phyloP scores from a whole-genome alignment of 495 filamentous ascomycete genomes.

The Penicillium salamii region DNA sequence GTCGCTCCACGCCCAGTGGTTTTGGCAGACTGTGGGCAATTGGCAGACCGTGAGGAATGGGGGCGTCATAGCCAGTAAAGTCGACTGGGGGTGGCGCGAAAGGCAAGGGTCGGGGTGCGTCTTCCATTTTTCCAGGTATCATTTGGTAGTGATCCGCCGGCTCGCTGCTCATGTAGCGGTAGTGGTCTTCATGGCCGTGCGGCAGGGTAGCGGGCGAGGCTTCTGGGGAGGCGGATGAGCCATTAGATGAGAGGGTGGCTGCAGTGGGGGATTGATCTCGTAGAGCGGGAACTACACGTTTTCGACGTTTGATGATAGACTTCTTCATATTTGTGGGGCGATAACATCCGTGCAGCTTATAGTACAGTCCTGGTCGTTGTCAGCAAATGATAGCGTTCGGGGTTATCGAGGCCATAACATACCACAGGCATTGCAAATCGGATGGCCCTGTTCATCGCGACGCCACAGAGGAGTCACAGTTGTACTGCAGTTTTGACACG shows the following conservation, averaged over 20 bases:
- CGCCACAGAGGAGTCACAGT: constrained; percentile 97
- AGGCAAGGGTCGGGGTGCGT: constrained; percentile 27
- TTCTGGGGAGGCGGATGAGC: constrained; percentile 44
- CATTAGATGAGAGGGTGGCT: constrained; percentile 43
- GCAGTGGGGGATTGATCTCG: constrained; percentile 52
- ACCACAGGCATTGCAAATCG: constrained; percentile 99
- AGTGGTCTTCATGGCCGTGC: constrained; percentile 59
- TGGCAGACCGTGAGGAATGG: constrained; percentile 21
- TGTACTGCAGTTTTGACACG: constrained; percentile 96
- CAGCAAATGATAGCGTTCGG: constrained; percentile 16
- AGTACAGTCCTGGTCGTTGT: constrained; percentile 73
- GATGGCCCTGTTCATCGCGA: constrained; percentile 91
- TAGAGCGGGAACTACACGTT: constrained; percentile 85
- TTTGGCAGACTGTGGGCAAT: constrained; percentile 39
- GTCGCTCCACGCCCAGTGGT: constrained; percentile 37
- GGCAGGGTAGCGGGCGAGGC: constrained; percentile 45
- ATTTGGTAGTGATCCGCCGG: constrained; percentile 33
- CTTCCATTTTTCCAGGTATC: constrained; percentile 19
- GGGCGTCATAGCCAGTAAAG: constrained; percentile 47
- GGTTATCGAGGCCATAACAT: constrained; percentile 34
- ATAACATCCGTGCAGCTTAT: constrained; percentile 92
- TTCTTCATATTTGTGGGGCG: constrained; percentile 97
- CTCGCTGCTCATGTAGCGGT: constrained; percentile 43
- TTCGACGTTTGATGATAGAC: constrained; percentile 90
- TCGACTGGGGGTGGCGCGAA: constrained; percentile 50